Evolutionary conservation across 2,329 filamentous ascomycete genomes (phyloP), one percentile per base, ranked within the genome.

Genomic region (Aspergillus alliaceus): DNA sequence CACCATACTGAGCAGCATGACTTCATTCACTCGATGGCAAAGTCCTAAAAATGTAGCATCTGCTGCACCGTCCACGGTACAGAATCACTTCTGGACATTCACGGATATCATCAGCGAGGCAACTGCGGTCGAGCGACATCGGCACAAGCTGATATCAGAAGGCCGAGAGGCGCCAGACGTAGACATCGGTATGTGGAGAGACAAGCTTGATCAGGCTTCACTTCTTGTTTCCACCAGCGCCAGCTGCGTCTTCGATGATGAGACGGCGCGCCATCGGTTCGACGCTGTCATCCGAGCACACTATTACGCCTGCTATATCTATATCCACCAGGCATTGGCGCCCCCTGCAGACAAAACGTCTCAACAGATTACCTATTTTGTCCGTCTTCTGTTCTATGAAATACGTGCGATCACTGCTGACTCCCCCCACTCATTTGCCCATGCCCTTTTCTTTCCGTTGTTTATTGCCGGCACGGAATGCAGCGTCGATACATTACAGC

Each of bases 381-480:
- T 51, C 14, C 22, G 27, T 14, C 39, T 50, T 14, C 39, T 54
- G 6, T 31, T 54, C 2, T 15, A 47, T 24, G 51, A 53, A n/a
- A 49, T 54, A 6, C 39, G 34, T 25, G 35, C 40, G 6, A 37
- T 63, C 6, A 52, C 51, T 1, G 27, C n/a, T n/a, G 54, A 52
- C 9, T 20, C 58, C 24, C 14, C 44, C 6, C 56, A 60, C 37
- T 32, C 46, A 8, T 65, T 68, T 44, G 58, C 63, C 15, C 66
- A 69, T 32, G 64, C 66, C 24, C 39, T 69, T 6, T 66, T 67
- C 48, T 68, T 66, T 39, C 66, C 66, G 15, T 42, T 67, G 3
- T 69, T 69, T 51, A 62, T 69, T 34, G 60, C 61, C 12, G 66
- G 66, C 5, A 66, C 65, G 11, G 63, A 66, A 31, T 31, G 29